phyloP scores from a whole-genome alignment of 2,329 filamentous ascomycete species.

The Lasiodiplodia hormozganensis region DNA sequence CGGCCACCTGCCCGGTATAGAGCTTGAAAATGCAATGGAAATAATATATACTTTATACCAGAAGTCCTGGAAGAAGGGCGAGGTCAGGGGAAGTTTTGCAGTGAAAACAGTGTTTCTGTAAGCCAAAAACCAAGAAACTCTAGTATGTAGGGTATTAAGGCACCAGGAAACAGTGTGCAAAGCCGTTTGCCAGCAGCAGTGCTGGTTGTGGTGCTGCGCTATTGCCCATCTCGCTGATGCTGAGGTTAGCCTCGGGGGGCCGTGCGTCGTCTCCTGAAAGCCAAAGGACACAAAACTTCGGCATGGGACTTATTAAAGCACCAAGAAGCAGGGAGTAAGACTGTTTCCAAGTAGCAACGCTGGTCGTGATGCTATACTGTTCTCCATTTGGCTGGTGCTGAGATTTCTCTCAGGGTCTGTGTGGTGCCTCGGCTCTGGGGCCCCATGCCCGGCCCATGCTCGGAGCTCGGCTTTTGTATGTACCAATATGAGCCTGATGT shows the following conservation, averaged over 20 bases:
- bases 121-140: background rate
- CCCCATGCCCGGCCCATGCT: background rate
- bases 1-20: conserved; percentile 4
- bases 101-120: background rate
- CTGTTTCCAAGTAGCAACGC: background rate
- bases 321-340: background rate
- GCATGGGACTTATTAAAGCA: background rate
- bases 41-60: background rate
- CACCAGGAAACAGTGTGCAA: background rate
- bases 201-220: background rate
- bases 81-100: background rate
- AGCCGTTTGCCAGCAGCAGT: background rate
- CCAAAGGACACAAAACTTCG: background rate
- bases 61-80: background rate
- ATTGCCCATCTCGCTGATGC: background rate
- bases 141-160: background rate
- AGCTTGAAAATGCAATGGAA: background rate
- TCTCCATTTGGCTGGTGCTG: background rate
- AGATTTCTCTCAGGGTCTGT: background rate
- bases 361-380: background rate
- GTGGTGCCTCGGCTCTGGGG: background rate
- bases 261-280: background rate
- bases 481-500: background rate
- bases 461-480: background rate
- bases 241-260: too few species aligned